phyloP scores from a whole-genome alignment of 176 grass and related monocot species.

The Phoenix roebelenii region DNA sequence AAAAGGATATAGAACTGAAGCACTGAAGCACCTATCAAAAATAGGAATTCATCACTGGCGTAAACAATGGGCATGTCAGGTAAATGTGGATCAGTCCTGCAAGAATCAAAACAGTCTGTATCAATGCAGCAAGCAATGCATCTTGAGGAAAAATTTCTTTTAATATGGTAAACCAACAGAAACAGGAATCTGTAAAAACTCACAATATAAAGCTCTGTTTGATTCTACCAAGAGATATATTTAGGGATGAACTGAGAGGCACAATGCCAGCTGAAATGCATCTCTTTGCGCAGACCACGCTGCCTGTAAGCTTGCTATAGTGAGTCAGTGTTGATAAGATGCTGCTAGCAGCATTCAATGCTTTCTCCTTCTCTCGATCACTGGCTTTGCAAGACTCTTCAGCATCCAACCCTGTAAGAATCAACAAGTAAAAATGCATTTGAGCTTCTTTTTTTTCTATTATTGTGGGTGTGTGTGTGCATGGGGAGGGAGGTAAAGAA shows the following conservation, averaged over 20 bases:
- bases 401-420: constrained; percentile 51
- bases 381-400: constrained; percentile 49
- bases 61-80: constrained; percentile 87
- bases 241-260: constrained; percentile 67
- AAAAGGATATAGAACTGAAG: constrained; percentile 13
- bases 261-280: constrained; percentile 44
- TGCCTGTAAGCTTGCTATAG: constrained; percentile 67
- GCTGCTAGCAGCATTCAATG: constrained; percentile 39
- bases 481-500: no score
- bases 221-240: constrained; percentile 94
- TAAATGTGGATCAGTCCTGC: constrained; percentile 67
- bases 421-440: background rate
- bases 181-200: constrained; percentile 50
- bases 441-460: no score
- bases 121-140: constrained; percentile 3
- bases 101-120: constrained; percentile 20
- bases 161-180: background rate
- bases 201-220: constrained; percentile 98
- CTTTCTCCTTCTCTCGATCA: constrained; percentile 58
- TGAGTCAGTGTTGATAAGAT: constrained; percentile 56
- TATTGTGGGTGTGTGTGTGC: no score
- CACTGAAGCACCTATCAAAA: constrained; percentile 51
- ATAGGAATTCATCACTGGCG: constrained; percentile 75
- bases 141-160: background rate
- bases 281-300: constrained; percentile 64